These are phyloP conservation scores for Pseudozyma sp. DNA, from an alignment of 1,284 basidiomycete species.

Conservation along the genomic window DNA sequence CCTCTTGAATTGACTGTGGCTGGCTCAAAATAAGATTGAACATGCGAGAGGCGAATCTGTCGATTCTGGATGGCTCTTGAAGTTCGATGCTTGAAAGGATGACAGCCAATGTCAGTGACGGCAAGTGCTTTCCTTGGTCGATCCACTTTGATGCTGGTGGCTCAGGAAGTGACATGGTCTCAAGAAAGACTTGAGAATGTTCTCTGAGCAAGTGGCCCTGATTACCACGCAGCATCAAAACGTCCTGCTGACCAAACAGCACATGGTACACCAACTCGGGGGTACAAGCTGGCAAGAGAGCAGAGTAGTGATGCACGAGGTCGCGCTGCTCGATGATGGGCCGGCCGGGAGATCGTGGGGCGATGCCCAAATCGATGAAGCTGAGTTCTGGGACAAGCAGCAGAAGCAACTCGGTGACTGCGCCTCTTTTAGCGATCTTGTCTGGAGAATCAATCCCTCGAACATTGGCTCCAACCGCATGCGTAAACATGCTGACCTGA, in stretches of 20 bases:
- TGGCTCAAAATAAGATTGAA: neutral
- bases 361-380: neutral
- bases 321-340: neutral
- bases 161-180: neutral
- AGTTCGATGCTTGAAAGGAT: neutral
- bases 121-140: constrained; percentile 1
- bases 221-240: neutral
- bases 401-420: constrained; percentile 2
- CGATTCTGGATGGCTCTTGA: neutral
- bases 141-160: constrained; percentile 2
- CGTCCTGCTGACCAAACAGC: neutral
- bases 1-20: no score
- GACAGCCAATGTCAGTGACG: neutral
- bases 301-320: neutral
- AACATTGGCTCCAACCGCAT: constrained; percentile 1
- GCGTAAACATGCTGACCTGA: neutral
- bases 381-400: constrained; percentile 4
- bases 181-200: neutral
- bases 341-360: neutral
- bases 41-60: neutral
- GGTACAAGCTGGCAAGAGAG: constrained; percentile 4
- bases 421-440: constrained; percentile 5
- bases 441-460: neutral
- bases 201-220: constrained; percentile 6
- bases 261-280: neutral